These are phyloP conservation scores for Camelina sativa DNA, from an alignment of 345 rosid species.

Conservation along the genomic window DNA sequence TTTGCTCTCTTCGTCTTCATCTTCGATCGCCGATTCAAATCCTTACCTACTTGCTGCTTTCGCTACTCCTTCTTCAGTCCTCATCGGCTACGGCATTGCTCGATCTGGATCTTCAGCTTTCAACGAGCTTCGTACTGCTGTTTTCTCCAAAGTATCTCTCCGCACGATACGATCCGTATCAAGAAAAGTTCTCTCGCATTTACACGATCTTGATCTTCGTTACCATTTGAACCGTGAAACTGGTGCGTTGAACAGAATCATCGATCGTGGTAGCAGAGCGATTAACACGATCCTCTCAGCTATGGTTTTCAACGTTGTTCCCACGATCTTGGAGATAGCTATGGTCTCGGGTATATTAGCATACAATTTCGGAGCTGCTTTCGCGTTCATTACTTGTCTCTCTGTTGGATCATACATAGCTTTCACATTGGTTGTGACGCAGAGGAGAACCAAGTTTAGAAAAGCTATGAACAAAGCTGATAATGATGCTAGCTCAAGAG, in stretches of 20 bases:
- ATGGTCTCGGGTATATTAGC: slow-evolving; percentile 93
- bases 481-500: slow-evolving; percentile 84
- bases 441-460: slow-evolving; percentile 89
- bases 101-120: slow-evolving; percentile 80
- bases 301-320: slow-evolving; percentile 91
- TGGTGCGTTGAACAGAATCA: slow-evolving; percentile 84
- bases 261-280: slow-evolving; percentile 97
- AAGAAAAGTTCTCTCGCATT: slow-evolving; percentile 87
- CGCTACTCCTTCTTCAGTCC: slow-evolving; percentile 79
- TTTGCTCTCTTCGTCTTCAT: slow-evolving; percentile 67
- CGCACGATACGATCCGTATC: slow-evolving; percentile 83
- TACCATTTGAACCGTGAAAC: slow-evolving; percentile 97
- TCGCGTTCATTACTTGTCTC: slow-evolving; percentile 79
- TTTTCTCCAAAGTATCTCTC: slow-evolving; percentile 87
- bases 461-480: slow-evolving; percentile 92
- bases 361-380: slow-evolving; percentile 87
- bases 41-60: slow-evolving; percentile 63
- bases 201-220: slow-evolving; percentile 80
- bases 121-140: slow-evolving; percentile 85
- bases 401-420: slow-evolving; percentile 78
- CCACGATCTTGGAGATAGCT: slow-evolving; percentile 86
- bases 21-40: slow-evolving; percentile 56
- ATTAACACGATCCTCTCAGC: slow-evolving; percentile 87
- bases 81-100: slow-evolving; percentile 91
- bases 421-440: slow-evolving; percentile 85